Percentiles rank a stretch among this genome's conserved stretches.
These are phyloP conservation scores for Coemansia sp. DNA, from an alignment of 371 early-diverging fungal species.

Conservation along the genomic window DNA sequence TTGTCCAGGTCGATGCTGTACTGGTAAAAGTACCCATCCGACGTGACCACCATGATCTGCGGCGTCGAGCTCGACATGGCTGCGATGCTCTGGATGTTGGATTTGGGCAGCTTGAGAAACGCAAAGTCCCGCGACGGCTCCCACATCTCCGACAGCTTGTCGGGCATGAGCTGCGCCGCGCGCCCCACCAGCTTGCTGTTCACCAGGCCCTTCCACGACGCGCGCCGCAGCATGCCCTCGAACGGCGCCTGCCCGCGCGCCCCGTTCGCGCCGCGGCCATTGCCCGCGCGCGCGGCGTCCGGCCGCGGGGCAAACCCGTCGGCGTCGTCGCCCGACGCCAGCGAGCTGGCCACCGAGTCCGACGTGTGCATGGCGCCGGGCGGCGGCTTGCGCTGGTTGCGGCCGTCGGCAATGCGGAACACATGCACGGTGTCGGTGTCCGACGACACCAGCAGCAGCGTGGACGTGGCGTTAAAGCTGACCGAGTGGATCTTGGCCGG, in stretches of 20 bases:
- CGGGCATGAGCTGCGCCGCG: conserved; percentile 83
- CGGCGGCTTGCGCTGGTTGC: conserved; percentile 14
- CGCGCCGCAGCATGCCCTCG: conserved; percentile 46
- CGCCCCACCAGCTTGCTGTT: conserved; percentile 68
- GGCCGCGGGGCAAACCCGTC: conserved; percentile 14
- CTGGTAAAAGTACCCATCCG: conserved; percentile 88
- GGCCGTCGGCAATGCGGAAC: conserved; percentile 66
- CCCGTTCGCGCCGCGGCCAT: conserved; percentile 1
- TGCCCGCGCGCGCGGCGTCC: conserved; percentile 10
- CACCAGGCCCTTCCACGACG: conserved; percentile 51
- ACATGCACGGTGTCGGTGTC: conserved; percentile 98
- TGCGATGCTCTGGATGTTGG: conserved; percentile 79
- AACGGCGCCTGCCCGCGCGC: conserved; percentile 31
- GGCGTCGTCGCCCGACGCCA: conserved; percentile 22
- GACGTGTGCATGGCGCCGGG: conserved; percentile 13
- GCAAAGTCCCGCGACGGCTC: conserved; percentile 96
- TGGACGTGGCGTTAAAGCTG: conserved; percentile 79
- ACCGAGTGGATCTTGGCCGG: conserved; percentile 89
- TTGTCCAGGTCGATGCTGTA: conserved; percentile 86
- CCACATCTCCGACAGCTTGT: conserved; percentile 86
- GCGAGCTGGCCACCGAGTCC: conserved; percentile 44
- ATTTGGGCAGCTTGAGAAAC: conserved; percentile 78
- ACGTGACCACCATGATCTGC: conserved; percentile 88
- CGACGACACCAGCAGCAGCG: conserved; percentile 83
- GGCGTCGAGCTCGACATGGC: conserved; percentile 66